Conservation (phyloP, 352 stramenopile genomes). For the Elongisporangium anandrum region DNA sequence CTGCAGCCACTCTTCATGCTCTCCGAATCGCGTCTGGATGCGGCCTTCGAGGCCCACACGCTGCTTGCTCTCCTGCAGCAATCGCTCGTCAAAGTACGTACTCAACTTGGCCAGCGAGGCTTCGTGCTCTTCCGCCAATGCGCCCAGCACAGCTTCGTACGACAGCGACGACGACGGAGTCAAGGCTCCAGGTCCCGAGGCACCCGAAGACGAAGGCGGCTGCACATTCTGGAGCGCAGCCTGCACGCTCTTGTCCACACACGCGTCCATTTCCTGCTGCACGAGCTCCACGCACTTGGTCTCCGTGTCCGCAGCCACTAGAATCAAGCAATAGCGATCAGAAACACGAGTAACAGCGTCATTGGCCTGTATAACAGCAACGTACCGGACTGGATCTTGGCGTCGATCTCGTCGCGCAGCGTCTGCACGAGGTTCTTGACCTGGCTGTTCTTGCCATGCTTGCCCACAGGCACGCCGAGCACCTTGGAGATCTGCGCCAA, state of each 20-base stretch:
- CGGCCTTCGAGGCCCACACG: slow-evolving; percentile 53
- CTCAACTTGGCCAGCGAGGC: slow-evolving; percentile 65
- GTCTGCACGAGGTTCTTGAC: slow-evolving; percentile 74
- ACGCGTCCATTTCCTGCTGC: slow-evolving; percentile 13
- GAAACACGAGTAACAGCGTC: background rate
- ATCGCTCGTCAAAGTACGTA: slow-evolving; percentile 55
- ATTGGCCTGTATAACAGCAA: background rate
- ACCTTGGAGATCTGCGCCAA: slow-evolving; percentile 74
- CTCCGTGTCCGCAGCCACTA: slow-evolving; percentile 28
- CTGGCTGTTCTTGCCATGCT: slow-evolving; percentile 60
- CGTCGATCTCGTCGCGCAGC: slow-evolving; percentile 63
- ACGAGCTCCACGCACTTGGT: slow-evolving; percentile 18
- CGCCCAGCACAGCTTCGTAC: slow-evolving; percentile 44
- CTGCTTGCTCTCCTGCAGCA: slow-evolving; percentile 59
- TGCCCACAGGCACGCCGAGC: slow-evolving; percentile 56
- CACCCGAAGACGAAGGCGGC: slow-evolving; percentile 2
- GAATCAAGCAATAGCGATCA: background rate
- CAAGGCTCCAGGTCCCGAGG: background rate
- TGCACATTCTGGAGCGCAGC: slow-evolving; percentile 10
- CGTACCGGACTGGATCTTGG: slow-evolving; percentile 44
- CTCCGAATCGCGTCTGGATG: slow-evolving; percentile 45
- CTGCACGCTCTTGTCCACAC: slow-evolving; percentile 9
- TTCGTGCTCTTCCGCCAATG: slow-evolving; percentile 65
- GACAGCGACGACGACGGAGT: slow-evolving; percentile 16
- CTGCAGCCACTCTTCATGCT: slow-evolving; percentile 79